Evolutionary conservation across 148 eudicot genomes (phyloP), one percentile per base, ranked within the genome.

Genomic region (Polygonum maritimum): DNA sequence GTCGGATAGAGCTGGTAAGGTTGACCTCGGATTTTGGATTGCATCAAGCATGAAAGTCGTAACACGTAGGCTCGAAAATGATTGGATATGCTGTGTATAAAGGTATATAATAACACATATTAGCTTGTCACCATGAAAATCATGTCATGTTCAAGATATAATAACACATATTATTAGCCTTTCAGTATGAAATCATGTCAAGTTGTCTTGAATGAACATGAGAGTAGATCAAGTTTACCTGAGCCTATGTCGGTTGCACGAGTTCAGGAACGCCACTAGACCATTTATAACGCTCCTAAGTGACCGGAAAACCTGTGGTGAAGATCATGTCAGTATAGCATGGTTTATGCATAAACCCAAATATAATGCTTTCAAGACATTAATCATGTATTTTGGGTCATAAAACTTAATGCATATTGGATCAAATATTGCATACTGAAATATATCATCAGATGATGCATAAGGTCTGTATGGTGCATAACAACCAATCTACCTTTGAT

Each of bases 191-290:
- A 22, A 44, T 44, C 47, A 44, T 7, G 47, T 44, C 47, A 44
- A 7, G 1, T 44, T 44, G 9, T 26, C 3, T 60, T 26, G 14
- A 60, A 10, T 7, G 5, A 62, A 62, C 3, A 62, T 26, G 38
- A 62, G 22, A 60, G 22, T 22, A 60, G 26, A 3, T 22, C 67
- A 14, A 3, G 35, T 11, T 41, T 73, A 95, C 99, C 99, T 95
- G 22, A 89, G 87, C 62, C 98, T 87, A 82, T 95, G 99, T 73
- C 99, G 88, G 76, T 89, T 95, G 87, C 97, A 95, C 55, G 99
- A 85, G 77, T 84, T 76, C 41, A 92, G 88, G 81, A 92, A 91
- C n/a, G 94, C 90, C 52, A 85, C 88, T 72, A 92, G 79, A 31
- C 98, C 99, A 79, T 95, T 75, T 19, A 89, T 73, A 81, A 95